Base-by-base conservation (phyloP, 75 land plant species). In the Larix kaempferi region DNA sequence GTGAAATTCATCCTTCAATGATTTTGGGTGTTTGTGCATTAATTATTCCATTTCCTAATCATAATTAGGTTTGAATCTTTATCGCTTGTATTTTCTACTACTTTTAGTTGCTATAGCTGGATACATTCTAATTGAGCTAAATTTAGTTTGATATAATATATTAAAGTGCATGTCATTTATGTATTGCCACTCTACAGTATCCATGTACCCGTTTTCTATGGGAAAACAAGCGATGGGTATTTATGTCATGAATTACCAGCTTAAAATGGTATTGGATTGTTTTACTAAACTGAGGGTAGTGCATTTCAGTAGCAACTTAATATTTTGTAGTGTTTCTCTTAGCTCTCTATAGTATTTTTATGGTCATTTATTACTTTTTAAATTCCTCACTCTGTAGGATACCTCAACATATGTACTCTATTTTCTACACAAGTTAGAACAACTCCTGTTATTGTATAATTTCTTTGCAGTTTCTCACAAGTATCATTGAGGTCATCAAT, bases 181-280 rank as follows among this genome's bases (percentile, higher is more conserved):
- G 49, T 22, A 6, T 54, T 62, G 6, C 39, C 60, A 25, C 75
- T 4, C 57, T 84, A 72, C 89, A 97, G 98, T 97, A 98, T 56
- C 99, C 69, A 97, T 98, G 16, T 97, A 97, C 69, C 99, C 94
- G 72, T 94, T 98, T 52, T 95, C 99, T 74, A 97, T 97, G 99
- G 99, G 99, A 6, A 97, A 97, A 82, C 99, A 97, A 80, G 98
- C 98, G 15, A 94, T 97, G 99, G 99, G 98, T 44, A 97, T 97
- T 3, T 94, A 97, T 78, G 99, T 97, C 41, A 97, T 98, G 15
- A 97, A 97, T 84, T 97, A 94, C 83, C 99, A 97, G 64, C 86
- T 94, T 26, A 86, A 95, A 66, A 97, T 97, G 99, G 99, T 97
- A 78, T 12, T 72, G 74, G 19, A 27, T 26, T 25, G 37, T 33